Evolutionary conservation across 345 rosid species (phyloP), one percentile per base, ranked within the genome.

Genomic region (Balakata baccata): DNA sequence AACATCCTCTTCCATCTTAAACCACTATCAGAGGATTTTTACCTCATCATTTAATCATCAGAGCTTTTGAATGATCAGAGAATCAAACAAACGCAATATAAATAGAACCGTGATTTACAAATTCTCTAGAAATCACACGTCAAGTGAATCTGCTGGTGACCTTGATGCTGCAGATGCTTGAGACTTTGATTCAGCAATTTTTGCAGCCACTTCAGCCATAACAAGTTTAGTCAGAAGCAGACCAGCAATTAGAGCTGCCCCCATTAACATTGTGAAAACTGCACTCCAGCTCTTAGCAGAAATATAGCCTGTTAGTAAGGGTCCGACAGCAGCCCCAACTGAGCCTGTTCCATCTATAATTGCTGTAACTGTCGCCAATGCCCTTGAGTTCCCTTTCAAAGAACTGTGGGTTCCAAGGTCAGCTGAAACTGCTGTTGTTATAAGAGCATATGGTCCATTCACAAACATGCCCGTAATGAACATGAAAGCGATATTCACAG

Each of bases 271-370:
- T 1, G 92, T 80, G 79, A 92, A 95, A 76, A 95, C 99, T 11
- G 89, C 88, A 4, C 70, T 85, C 99, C 99, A 95, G 82, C 98
- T 92, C 81, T 72, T 81, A 2, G 92, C 81, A 4, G 98, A 95
- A 47, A 95, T 91, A 70, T 92, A 95, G 41, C 99, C 98, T 0
- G 99, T 91, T 59, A 95, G 49, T 23, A 95, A 45, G 7, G 99
- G 99, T n/a, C 98, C 99, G 39, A 95, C 80, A 37, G 99, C 98
- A 3, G 99, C 99, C 57, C 99, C 99, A 3, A 95, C 86, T 0
- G 99, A 95, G 68, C 99, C 99, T 0, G 99, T 95, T 67, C 99
- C 99, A 47, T 95, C 98, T 57, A 95, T 92, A 22, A 95, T 95
- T 22, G 99, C 98, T 3, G 98, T 91, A n/a, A 95, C 98, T 0